Evolutionary conservation across 306 rosid genomes (phyloP), one percentile per base, ranked within the genome.

Genomic region (Lathyrus tuberosus): DNA sequence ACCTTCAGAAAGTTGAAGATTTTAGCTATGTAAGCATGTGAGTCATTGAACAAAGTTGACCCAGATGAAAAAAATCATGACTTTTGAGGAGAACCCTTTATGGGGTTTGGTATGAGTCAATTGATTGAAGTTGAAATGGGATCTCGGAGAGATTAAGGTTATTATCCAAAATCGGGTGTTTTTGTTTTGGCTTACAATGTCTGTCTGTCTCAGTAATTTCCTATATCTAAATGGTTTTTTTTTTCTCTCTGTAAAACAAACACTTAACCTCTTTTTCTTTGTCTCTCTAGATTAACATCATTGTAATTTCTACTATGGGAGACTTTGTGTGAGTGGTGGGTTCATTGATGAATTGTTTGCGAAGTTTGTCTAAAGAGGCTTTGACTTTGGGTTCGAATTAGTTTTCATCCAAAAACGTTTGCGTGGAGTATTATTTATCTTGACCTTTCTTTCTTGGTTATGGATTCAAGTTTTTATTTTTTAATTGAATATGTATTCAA

Each of bases 371-470:
- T 28, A 15, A 31, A 64, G 62, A 58, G 69, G 73, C 82, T 79
- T 85, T 83, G 88, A 87, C 93, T 77, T 81, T 24, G 28, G 68
- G 56, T 72, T 49, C 20, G 7, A 74, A 47, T 68, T 62, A 43
- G 33, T 37, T 42, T 61, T 48, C 30, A 13, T 43, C 16, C 2
- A 20, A 47, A 46, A 59, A 24, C 49, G 46, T 71, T 60, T 44
- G 67, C 78, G 56, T 70, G 71, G 2, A 33, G 30, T 26, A 33
- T 62, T 43, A 1, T 12, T 74, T n/a, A 80, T 76, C 85, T 70
- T 71, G 65, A 83, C 86, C 76, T 9, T 84, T 10, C 62, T 31
- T 56, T 49, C 31, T 10, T 48, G 56, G 72, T 71, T 31, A 2
- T n/a, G 41, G 8, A 18, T 28, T 44, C 46, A 22, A 52, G 7